Conservation (phyloP, 768 basidiomycete genomes). For the Tephrocybe rancida region DNA sequence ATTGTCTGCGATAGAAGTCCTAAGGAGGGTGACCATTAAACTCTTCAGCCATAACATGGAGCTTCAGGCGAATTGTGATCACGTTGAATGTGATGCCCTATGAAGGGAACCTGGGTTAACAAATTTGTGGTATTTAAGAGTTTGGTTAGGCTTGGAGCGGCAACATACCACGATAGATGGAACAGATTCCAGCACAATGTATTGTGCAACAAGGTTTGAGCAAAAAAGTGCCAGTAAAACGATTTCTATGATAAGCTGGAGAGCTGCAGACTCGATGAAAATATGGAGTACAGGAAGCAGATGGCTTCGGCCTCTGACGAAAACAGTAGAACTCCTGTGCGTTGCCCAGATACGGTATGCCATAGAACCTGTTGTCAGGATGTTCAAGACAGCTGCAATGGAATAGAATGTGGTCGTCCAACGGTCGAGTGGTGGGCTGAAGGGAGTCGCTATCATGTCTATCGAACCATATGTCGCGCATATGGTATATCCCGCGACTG, state of each 20-base stretch:
- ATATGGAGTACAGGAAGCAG: conserved; percentile 8
- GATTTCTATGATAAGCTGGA: conserved; percentile 10
- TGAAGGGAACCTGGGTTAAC: neutral
- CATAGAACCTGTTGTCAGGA: conserved; percentile 10
- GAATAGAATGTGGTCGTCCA: conserved; percentile 14
- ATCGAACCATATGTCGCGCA: conserved; percentile 8
- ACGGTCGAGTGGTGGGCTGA: conserved; percentile 3
- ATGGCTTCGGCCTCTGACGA: neutral
- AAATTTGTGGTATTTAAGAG: neutral
- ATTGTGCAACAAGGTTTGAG: conserved; percentile 9
- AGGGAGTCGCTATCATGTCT: conserved; percentile 9
- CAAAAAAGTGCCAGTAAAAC: conserved; percentile 11
- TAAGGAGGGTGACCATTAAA: neutral
- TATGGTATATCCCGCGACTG: conserved; percentile 8
- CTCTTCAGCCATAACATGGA: neutral
- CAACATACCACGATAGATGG: conserved; percentile 8
- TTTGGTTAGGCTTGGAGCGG: too few relatives aligned
- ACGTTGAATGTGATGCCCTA: conserved; percentile 14
- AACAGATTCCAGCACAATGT: conserved; percentile 12
- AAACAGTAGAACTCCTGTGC: conserved; percentile 1
- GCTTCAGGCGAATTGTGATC: conserved; percentile 12
- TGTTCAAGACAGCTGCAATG: conserved; percentile 8
- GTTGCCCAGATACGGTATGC: conserved; percentile 9
- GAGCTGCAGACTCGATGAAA: conserved; percentile 11
- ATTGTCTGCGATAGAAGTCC: conserved; percentile 10